phyloP scores from a whole-genome alignment of 169 alveolate species.

The Eimeria tenella region DNA sequence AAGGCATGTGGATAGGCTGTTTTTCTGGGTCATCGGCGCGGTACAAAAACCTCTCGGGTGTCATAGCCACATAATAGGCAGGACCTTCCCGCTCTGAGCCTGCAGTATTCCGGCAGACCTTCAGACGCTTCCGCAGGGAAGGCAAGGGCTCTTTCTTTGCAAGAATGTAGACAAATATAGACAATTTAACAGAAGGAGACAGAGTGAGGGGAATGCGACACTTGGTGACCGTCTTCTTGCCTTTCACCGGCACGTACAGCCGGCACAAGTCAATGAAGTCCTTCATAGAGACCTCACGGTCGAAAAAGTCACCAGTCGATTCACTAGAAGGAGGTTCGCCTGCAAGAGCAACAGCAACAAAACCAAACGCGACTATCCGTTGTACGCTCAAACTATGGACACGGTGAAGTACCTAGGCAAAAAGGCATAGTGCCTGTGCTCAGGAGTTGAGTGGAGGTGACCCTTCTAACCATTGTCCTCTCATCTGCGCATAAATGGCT shows the following conservation, averaged over 20 bases:
- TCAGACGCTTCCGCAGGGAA: constrained; percentile 32
- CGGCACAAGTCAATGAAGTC: neutral
- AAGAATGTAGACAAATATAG: constrained; percentile 30
- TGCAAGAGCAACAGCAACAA: neutral
- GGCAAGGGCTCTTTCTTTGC: constrained; percentile 34
- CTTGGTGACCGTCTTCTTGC: constrained; percentile 21
- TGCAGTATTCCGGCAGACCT: neutral
- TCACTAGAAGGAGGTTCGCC: neutral
- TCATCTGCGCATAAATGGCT: too few relatives aligned
- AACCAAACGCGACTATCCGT: too few relatives aligned
- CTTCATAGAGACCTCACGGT: neutral
- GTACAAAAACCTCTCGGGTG: constrained; percentile 26
- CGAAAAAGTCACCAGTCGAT: neutral
- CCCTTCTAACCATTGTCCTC: too few relatives aligned
- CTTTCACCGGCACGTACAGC: neutral
- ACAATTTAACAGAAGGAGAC: neutral
- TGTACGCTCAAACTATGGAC: too few relatives aligned
- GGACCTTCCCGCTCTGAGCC: neutral
- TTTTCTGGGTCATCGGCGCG: constrained; percentile 55
- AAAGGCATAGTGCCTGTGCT: too few relatives aligned
- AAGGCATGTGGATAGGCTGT: neutral
- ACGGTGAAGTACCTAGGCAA: too few relatives aligned
- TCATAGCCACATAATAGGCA: neutral
- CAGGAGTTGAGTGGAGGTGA: too few relatives aligned
- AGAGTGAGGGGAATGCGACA: constrained; percentile 23